Base-by-base conservation (phyloP, 805 yeast species). In the Priceomyces fermenticarens region DNA sequence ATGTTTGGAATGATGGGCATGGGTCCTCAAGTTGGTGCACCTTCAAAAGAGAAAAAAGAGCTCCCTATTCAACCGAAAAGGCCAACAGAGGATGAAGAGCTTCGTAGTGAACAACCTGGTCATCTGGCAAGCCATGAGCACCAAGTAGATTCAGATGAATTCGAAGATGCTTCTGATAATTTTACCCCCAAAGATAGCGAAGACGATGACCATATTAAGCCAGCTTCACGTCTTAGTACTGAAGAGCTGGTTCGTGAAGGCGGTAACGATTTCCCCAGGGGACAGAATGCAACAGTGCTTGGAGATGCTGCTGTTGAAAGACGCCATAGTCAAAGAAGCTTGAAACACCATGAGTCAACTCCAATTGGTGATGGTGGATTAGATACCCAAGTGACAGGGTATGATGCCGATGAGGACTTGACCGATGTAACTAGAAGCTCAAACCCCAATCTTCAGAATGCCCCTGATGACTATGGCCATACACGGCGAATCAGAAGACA, bases 1-100 rank as follows among this genome's bases (percentile, higher is more conserved):
- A 78, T 85, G 81, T 75, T 81, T 62, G 90, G 89, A 33, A 78
- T 78, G 83, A 74, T 78, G 80, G 82, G 82, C 2, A 67, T 68
- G 70, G 52, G 75, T 45, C 56, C 69, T 13, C 68, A 66, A 5
- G 70, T 60, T 43, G 72, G 74, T 1, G 27, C 39, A n/a, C 30
- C 53, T 4, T 51, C 54, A 4, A 34, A 52, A 0, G 62, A 70
- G 6, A 57, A 57, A 15, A 73, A 81, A 0, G 81, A 84, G 3
- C 66, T 77, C 10, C 4, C 8, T n/a, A 29, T 29, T 4, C 25
- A 5, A 20, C 8, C 25, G 25, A 20, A 20, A 8, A 8, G 25
- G 8, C 25, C 4, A 8, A 20, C 25, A 20, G 25, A 8, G 4
- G 25, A 20, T 20, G 25, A 20, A 20, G 25, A 20, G 25, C 25